Percentiles rank a stretch among this genome's conserved stretches.
Evolutionary conservation across 495 filamentous ascomycete genomes (phyloP).

Genomic region (Penicillium malachiteum): DNA sequence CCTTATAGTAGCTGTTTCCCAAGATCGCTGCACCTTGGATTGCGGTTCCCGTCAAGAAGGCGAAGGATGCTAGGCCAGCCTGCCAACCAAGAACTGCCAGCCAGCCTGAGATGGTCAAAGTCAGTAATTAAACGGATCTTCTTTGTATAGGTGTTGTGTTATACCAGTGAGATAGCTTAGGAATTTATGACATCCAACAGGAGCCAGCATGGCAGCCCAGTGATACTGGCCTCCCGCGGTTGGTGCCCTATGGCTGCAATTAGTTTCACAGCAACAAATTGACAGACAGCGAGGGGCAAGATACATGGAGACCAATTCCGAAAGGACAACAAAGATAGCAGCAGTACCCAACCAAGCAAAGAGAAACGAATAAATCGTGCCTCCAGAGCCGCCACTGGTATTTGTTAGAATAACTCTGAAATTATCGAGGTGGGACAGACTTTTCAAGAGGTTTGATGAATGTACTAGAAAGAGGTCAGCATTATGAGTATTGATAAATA

Average conservation of each 20-base stretch:
- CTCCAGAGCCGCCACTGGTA: constrained; percentile 48
- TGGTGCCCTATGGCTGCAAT: constrained; percentile 51
- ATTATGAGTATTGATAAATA: too few relatives aligned
- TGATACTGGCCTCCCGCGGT: constrained; percentile 54
- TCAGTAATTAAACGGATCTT: neutral
- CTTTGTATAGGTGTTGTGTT: neutral
- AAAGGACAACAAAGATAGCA: constrained; percentile 30
- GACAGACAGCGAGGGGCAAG: neutral
- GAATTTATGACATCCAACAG: constrained; percentile 34
- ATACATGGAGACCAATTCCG: constrained; percentile 45
- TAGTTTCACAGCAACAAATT: too few relatives aligned
- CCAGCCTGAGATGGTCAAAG: neutral
- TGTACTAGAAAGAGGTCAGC: constrained; percentile 14
- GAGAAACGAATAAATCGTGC: constrained; percentile 53
- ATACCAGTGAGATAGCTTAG: constrained; percentile 49
- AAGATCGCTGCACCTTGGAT: neutral
- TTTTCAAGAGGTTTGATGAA: constrained; percentile 38
- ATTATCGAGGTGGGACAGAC: constrained; percentile 12
- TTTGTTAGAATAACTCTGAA: constrained; percentile 14
- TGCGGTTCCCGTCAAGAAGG: neutral
- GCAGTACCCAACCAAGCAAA: constrained; percentile 45
- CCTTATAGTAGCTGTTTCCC: constrained; percentile 25
- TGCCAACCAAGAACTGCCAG: neutral
- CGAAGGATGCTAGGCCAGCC: neutral
- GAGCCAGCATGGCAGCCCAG: constrained; percentile 52